Percentiles rank a stretch among this genome's conserved stretches.
phyloP scores from a whole-genome alignment of 2,329 filamentous ascomycete genomes.

The Sodiomyces alkalinus region DNA sequence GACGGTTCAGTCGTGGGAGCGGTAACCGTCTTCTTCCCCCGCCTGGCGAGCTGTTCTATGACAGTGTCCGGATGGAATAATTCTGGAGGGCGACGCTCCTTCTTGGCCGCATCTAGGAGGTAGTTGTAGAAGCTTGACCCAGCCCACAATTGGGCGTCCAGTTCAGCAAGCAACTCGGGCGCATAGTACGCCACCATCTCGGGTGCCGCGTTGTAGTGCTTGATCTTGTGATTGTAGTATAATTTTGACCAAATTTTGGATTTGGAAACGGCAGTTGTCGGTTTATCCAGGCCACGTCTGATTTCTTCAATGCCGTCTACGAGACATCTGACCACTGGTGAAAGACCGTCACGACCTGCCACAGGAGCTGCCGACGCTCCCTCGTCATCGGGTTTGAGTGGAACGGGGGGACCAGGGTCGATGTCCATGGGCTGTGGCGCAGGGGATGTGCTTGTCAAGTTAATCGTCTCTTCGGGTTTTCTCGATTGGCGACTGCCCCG shows the following conservation, averaged over 20 bases:
- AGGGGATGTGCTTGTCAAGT: neutral
- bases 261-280: slow-evolving; percentile 10
- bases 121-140: slow-evolving; percentile 15
- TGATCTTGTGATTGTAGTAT: slow-evolving; percentile 20
- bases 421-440: slow-evolving; percentile 6
- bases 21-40: neutral
- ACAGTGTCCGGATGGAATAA: slow-evolving; percentile 3
- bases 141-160: slow-evolving; percentile 12
- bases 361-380: slow-evolving; percentile 10
- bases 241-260: slow-evolving; percentile 17
- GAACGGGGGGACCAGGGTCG: slow-evolving; percentile 3
- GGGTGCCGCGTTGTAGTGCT: slow-evolving; percentile 13
- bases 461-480: slow-evolving; percentile 5
- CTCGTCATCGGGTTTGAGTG: slow-evolving; percentile 5
- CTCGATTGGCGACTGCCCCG: slow-evolving; percentile 3
- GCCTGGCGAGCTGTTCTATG: neutral
- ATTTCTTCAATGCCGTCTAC: slow-evolving; percentile 14
- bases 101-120: slow-evolving; percentile 10
- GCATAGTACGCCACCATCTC: slow-evolving; percentile 22
- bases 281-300: slow-evolving; percentile 10
- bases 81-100: slow-evolving; percentile 1
- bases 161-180: slow-evolving; percentile 12
- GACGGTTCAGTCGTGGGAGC: neutral
- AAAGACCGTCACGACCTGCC: too few species aligned
- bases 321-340: too few species aligned